A percentile compares a stretch with the other conserved stretches of the same genome.
These are phyloP conservation scores for Dryadomyces quercus-mongolicae DNA, from an alignment of 2,329 filamentous ascomycete species.

Conservation along the genomic window DNA sequence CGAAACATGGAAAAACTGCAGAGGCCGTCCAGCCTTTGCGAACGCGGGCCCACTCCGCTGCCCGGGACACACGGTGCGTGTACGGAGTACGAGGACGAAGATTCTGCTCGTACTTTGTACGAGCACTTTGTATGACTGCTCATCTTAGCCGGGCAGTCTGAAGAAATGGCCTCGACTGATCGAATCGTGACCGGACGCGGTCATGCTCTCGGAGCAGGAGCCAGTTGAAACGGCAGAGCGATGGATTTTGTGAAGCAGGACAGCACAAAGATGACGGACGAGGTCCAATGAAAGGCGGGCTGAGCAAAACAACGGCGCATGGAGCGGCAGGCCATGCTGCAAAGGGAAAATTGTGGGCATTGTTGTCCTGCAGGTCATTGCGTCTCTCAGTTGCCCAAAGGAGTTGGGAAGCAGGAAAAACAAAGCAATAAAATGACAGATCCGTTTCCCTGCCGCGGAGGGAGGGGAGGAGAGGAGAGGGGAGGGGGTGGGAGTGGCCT, in stretches of 20 bases:
- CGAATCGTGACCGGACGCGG: neutral
- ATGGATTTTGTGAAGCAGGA: neutral
- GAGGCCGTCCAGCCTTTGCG: too few relatives aligned
- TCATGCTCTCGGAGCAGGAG: neutral
- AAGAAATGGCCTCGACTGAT: neutral
- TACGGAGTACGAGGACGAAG: too few relatives aligned
- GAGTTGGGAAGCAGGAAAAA: neutral
- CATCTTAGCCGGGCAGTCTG: neutral
- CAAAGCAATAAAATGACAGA: conserved; percentile 6
- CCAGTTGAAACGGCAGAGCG: neutral
- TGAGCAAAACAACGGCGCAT: conserved; percentile 5
- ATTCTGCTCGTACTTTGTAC: too few relatives aligned
- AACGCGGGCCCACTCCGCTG: too few relatives aligned
- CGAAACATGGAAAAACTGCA: too few relatives aligned
- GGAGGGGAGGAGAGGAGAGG: too few relatives aligned
- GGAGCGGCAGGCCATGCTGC: conserved; percentile 8
- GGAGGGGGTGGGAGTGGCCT: too few relatives aligned
- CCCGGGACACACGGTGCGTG: too few relatives aligned
- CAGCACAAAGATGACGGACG: neutral
- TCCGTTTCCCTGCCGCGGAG: neutral
- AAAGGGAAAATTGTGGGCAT: neutral
- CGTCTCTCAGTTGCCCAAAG: conserved; percentile 2
- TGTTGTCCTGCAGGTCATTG: conserved; percentile 3
- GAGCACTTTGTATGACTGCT: neutral
- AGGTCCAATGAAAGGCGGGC: neutral